These are phyloP conservation scores for Guillardia theta DNA, from an alignment of 78 protist species.

Conservation along the genomic window DNA sequence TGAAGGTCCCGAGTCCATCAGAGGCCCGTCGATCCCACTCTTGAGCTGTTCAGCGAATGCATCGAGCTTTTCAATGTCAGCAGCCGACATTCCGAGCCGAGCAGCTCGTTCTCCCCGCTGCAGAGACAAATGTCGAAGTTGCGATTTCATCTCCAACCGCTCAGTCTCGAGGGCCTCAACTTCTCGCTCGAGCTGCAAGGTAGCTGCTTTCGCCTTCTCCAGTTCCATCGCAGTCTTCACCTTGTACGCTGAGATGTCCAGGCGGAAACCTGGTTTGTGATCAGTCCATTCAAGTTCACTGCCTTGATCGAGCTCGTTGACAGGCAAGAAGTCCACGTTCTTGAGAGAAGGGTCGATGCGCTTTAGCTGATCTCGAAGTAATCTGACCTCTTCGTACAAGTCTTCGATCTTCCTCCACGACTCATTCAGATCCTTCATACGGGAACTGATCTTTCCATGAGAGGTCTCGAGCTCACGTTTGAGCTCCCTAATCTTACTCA, in stretches of 20 bases:
- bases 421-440: background rate
- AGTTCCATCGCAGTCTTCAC: slow-evolving; percentile 39
- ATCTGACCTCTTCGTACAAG: background rate
- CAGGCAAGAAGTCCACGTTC: background rate
- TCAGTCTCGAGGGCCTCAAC: slow-evolving; percentile 24
- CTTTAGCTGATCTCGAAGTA: background rate
- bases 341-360: background rate
- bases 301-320: background rate
- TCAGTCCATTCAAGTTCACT: background rate
- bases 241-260: slow-evolving; percentile 18
- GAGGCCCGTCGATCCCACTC: background rate
- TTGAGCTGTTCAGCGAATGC: slow-evolving; percentile 5
- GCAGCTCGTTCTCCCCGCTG: slow-evolving; percentile 45
- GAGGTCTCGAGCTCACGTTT: background rate
- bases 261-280: background rate
- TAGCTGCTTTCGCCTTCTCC: background rate
- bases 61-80: background rate
- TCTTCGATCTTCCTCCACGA: background rate
- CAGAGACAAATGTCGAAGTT: background rate
- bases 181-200: slow-evolving; percentile 41
- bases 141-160: slow-evolving; percentile 10
- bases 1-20: background rate
- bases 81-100: slow-evolving; percentile 4
- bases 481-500: background rate
- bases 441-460: background rate